phyloP scores from a whole-genome alignment of 306 rosid genomes.

The Quillaja saponaria region DNA sequence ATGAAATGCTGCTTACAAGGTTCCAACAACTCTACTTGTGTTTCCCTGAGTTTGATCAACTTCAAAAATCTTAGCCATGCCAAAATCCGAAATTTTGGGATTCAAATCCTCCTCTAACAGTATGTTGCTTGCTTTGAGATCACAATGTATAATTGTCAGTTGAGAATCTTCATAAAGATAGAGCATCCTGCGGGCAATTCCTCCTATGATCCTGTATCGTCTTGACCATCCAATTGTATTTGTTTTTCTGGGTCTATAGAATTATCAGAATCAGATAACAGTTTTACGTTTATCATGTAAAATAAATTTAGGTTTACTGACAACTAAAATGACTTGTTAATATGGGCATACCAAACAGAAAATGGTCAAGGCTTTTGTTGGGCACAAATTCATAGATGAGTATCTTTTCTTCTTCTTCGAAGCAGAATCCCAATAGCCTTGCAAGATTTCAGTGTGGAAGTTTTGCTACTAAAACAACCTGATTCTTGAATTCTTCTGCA shows the following conservation, averaged over 20 bases:
- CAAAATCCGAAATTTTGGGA: constrained; percentile 53
- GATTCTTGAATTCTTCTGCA: constrained; percentile 52
- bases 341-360: constrained; percentile 41
- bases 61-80: constrained; percentile 40
- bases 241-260: constrained; percentile 34
- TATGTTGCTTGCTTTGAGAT: constrained; percentile 49
- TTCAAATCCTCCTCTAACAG: constrained; percentile 42
- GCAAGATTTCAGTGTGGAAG: constrained; percentile 63
- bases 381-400: constrained; percentile 57
- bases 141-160: constrained; percentile 39
- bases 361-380: constrained; percentile 53
- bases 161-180: constrained; percentile 57
- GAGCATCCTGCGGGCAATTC: constrained; percentile 40
- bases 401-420: constrained; percentile 55
- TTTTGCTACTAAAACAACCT: constrained; percentile 52
- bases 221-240: constrained; percentile 29
- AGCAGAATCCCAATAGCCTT: constrained; percentile 57
- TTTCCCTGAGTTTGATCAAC: constrained; percentile 37
- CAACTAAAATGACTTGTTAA: no score
- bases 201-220: constrained; percentile 40
- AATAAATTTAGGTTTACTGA: no score
- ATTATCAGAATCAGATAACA: no score
- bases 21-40: constrained; percentile 37
- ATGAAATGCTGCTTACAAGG: constrained; percentile 50
- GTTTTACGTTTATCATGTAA: no score